Evolutionary conservation across 495 filamentous ascomycete genomes (phyloP), one percentile per base, ranked within the genome.

Genomic region (Aspergillus sclerotiicarbonarius): DNA sequence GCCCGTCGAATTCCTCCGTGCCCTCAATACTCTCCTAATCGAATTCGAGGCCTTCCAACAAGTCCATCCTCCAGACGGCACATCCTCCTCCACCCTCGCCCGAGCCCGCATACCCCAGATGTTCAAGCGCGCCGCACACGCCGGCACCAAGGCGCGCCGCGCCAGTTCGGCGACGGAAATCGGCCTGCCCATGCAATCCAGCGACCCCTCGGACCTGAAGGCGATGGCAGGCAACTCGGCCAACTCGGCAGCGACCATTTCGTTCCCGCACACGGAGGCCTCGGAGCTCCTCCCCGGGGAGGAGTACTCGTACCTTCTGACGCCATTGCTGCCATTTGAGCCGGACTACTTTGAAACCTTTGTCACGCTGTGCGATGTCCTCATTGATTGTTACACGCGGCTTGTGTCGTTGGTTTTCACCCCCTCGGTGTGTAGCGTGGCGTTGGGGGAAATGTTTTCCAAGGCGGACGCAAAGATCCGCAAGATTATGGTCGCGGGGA

Each of bases 301-400:
- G 70, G 88, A 92, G 64, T 99, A 97, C 61, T 84, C 85, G 0
- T 87, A 92, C 70, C 84, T 99, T 6, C 77, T 94, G 1, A 98
- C 92, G 5, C 95, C 95, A 0, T 87, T 86, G n/a, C 76, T 98
- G 51, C 94, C 94, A 0, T 99, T 99, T 66, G 94, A 98, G 50
- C 93, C 93, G 9, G 94, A 99, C 71, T 99, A 96, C 67, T 95
- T 91, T 70, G 91, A 96, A 74, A 95, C 91, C 0, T 98, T 98
- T 71, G 88, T 92, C n/a, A 97, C 94, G 8, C 78, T 99, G 21
- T 98, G 94, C 73, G 95, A 99, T 70, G 90, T 95, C 3, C 73
- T 99, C 56, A 95, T 96, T 61, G 94, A 98, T 64, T 90, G 85
- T 63, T 99, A 99, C 72, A 85, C 85, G 49, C 81, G 86, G 32